Evolutionary conservation across 2,329 filamentous ascomycete species (phyloP).

Genomic region (Colletotrichum nymphaeae): DNA sequence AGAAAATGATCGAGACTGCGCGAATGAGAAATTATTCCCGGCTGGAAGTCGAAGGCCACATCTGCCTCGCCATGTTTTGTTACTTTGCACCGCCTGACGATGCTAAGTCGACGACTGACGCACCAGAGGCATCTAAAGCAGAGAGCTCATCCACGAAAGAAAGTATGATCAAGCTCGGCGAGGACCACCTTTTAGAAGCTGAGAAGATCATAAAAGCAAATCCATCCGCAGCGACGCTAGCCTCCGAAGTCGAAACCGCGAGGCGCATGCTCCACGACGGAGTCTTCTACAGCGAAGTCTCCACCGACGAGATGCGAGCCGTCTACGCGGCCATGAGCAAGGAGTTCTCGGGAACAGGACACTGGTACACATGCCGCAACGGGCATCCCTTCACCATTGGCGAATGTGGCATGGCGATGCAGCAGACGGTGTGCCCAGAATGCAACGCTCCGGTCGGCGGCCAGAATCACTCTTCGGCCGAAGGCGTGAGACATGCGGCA

Average conservation of each 20-base stretch:
- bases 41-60: conserved; percentile 61
- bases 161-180: conserved; percentile 1
- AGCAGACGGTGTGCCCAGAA: conserved; percentile 70
- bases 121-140: background rate
- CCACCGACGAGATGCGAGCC: conserved; percentile 60
- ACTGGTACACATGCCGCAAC: conserved; percentile 71
- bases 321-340: conserved; percentile 63
- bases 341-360: conserved; percentile 64
- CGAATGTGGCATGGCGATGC: conserved; percentile 75
- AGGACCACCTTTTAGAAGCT: conserved; percentile 38
- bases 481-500: conserved; percentile 61
- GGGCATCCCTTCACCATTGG: conserved; percentile 73
- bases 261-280: conserved; percentile 56
- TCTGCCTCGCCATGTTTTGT: conserved; percentile 61
- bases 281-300: conserved; percentile 61
- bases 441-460: conserved; percentile 71
- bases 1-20: conserved; percentile 52
- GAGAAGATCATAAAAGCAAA: conserved; percentile 35
- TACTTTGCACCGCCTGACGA: conserved; percentile 50
- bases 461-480: conserved; percentile 56
- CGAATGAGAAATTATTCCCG: conserved; percentile 46
- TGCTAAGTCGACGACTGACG: too few species aligned
- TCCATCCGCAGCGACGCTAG: conserved; percentile 47
- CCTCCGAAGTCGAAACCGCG: conserved; percentile 57
- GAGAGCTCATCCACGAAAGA: background rate